phyloP scores from a whole-genome alignment of 225 moss, liverwort and hornwort genomes.

The Takakia lepidozioides region DNA sequence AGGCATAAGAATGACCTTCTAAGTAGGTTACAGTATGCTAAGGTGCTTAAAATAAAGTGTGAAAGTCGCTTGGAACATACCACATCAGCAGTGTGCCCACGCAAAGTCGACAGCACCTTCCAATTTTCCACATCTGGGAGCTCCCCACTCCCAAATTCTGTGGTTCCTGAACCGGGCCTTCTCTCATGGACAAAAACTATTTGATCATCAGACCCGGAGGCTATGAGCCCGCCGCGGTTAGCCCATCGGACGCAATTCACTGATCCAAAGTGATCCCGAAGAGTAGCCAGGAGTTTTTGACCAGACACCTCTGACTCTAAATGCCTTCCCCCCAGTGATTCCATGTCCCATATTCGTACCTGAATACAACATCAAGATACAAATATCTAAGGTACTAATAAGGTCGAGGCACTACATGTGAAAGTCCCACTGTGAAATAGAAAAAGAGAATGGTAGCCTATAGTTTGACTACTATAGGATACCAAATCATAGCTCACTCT shows the following conservation, averaged over 20 bases:
- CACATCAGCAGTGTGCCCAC: slow-evolving; percentile 92
- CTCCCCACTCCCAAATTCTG: slow-evolving; percentile 96
- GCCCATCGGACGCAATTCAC: slow-evolving; percentile 99
- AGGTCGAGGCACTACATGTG: too few relatives aligned
- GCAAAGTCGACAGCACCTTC: slow-evolving; percentile 81
- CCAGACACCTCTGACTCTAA: slow-evolving; percentile 38
- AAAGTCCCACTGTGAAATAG: too few relatives aligned
- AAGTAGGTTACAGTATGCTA: too few relatives aligned
- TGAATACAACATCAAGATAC: too few relatives aligned
- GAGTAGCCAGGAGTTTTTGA: slow-evolving; percentile 75
- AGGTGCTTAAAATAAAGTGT: too few relatives aligned
- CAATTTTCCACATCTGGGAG: slow-evolving; percentile 97
- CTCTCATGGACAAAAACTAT: slow-evolving; percentile 78
- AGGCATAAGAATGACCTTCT: too few relatives aligned
- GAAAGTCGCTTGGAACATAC: slow-evolving; percentile 40
- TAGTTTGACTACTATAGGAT: too few relatives aligned
- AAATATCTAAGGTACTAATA: too few relatives aligned
- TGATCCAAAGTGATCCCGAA: slow-evolving; percentile 92
- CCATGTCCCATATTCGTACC: slow-evolving; percentile 99
- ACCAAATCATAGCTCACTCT: too few relatives aligned
- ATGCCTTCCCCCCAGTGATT: slow-evolving; percentile 47
- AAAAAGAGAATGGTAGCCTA: too few relatives aligned
- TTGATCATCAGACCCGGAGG: slow-evolving; percentile 94
- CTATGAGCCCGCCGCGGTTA: slow-evolving; percentile 71
- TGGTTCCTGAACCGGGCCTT: slow-evolving; percentile 90